Percentiles rank a stretch among this genome's conserved stretches.
phyloP scores from a whole-genome alignment of 305 asterid genomes.

The Rubia peregrina region DNA sequence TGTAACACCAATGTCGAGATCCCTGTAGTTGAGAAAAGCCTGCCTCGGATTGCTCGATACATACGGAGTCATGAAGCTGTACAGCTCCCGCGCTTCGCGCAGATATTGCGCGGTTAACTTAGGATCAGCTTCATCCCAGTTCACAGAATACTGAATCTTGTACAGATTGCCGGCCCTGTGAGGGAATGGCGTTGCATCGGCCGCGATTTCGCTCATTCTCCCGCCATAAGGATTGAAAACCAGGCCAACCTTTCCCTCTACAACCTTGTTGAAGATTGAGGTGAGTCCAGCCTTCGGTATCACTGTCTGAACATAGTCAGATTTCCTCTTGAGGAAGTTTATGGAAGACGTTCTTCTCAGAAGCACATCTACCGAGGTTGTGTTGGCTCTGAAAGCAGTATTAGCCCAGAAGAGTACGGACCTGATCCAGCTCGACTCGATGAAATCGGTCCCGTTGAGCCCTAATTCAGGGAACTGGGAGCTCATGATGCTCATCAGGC shows the following conservation, averaged over 20 bases:
- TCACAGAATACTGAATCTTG: neutral
- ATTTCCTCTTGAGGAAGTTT: neutral
- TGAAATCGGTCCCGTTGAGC: neutral
- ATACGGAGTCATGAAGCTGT: neutral
- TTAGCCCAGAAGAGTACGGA: neutral
- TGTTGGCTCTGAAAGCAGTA: neutral
- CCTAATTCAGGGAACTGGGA: neutral
- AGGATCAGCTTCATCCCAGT: neutral
- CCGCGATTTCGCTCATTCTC: neutral
- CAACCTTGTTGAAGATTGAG: neutral
- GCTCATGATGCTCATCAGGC: neutral
- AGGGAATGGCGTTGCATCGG: neutral
- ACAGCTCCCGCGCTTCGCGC: neutral
- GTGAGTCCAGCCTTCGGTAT: neutral
- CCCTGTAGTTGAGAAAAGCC: slow-evolving; percentile 1
- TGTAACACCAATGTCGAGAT: neutral
- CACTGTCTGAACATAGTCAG: neutral
- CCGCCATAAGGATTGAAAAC: neutral
- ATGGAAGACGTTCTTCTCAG: neutral
- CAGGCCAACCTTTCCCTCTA: neutral
- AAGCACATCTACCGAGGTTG: neutral
- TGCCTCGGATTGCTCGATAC: neutral
- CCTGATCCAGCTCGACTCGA: neutral
- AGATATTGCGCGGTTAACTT: neutral
- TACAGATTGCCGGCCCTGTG: neutral